A percentile compares a stretch with the other conserved stretches of the same genome.
Evolutionary conservation across 768 basidiomycete species (phyloP).

Genomic region (Tricholoma bakamatsutake): DNA sequence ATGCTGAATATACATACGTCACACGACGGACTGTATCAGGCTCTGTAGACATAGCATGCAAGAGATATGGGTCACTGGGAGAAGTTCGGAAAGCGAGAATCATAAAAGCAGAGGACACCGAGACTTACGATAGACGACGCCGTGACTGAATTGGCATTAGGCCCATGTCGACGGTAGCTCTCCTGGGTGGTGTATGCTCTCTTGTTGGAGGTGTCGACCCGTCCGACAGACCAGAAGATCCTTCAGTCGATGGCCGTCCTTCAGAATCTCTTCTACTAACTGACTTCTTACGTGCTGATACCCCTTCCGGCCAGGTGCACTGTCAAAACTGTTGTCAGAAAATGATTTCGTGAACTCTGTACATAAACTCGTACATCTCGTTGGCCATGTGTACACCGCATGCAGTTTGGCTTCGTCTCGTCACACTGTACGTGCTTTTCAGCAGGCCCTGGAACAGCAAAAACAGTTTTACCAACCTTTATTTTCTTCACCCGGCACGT

Average conservation of each 20-base stretch:
- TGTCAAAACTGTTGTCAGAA: conserved; percentile 19
- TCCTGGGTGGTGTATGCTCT: conserved; percentile 57
- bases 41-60: conserved; percentile 39
- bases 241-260: conserved; percentile 67
- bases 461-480: conserved; percentile 53
- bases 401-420: conserved; percentile 83
- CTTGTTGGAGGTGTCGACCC: conserved; percentile 68
- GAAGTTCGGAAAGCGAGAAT: conserved; percentile 11
- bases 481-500: conserved; percentile 94
- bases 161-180: conserved; percentile 37
- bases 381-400: conserved; percentile 81
- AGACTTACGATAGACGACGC: conserved; percentile 31
- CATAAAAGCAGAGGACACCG: conserved; percentile 3
- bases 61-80: conserved; percentile 40
- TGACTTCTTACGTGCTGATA: conserved; percentile 67
- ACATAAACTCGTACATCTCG: conserved; percentile 57
- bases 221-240: conserved; percentile 67
- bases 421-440: conserved; percentile 57
- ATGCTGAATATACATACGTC: conserved; percentile 31
- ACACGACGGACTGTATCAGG: conserved; percentile 40
- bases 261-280: conserved; percentile 51
- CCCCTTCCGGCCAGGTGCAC: conserved; percentile 84
- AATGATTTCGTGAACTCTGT: not conserved
- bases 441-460: not conserved
- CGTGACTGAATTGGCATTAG: conserved; percentile 35